Base-by-base conservation (phyloP, 2,329 filamentous ascomycete species). In the Fusarium devonianum region DNA sequence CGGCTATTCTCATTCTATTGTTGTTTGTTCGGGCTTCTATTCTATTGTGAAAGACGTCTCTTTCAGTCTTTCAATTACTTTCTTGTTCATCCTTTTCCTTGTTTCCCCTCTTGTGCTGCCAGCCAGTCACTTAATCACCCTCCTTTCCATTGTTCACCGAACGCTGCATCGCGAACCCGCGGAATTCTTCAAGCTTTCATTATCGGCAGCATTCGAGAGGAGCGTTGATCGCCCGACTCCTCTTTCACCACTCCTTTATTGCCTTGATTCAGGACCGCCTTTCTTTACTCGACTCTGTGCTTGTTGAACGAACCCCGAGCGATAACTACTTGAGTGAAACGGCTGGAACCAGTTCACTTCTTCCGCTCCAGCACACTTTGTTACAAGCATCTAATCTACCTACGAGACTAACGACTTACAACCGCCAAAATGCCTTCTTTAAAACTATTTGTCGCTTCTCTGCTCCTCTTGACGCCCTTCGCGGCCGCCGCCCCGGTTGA, bases 201-300 rank as follows among this genome's bases (percentile, higher is more conserved):
- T 55, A 65, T 56, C 54, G 49, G 56, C 38, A 46, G n/a, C 38
- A 48, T 51, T 52, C 33, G 52, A 65, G 63, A 69, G 64, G 63
- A 67, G 57, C 65, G 65, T 68, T 68, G 66, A 69, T 66, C 66
- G 65, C 55, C 56, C 44, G 41, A 37, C 49, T 67, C 58, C 63
- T 66, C 63, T 58, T 35, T 19, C 28, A 53, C 36, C 61, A 60
- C 34, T 65, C 63, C 17, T 53, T 65, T 45, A 35, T 33, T 58
- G 32, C 44, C 41, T 57, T 47, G 34, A 50, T 45, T 23, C 30
- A 32, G 54, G 49, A 30, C 48, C 35, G 21, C 48, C 23, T 48
- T 49, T 45, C 29, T 51, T 64, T 26, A 43, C 38, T 52, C 49
- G 44, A 34, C 29, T 33, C 43, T 43, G 45, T 23, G 38, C 53